phyloP scores from a whole-genome alignment of 2,329 filamentous ascomycete species.

The Fusarium kyushuense region DNA sequence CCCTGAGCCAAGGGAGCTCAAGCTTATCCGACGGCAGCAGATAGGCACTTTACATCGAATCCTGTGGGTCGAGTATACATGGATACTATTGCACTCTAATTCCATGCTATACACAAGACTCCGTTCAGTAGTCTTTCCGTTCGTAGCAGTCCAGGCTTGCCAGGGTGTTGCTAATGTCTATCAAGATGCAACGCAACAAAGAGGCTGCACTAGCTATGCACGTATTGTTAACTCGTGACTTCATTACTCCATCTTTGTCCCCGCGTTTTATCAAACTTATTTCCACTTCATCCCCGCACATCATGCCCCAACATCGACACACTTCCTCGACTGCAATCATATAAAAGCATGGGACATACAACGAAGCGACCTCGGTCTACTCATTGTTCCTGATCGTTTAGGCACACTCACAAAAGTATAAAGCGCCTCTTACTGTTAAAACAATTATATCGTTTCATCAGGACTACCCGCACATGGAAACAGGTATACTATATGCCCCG shows the following conservation, averaged over 20 bases:
- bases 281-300: slow-evolving; percentile 1
- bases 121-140: slow-evolving; percentile 5
- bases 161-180: not conserved
- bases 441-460: slow-evolving; percentile 29
- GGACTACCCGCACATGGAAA: slow-evolving; percentile 31
- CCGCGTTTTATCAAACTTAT: slow-evolving; percentile 20
- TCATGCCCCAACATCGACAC: not conserved
- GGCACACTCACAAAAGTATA: not conserved
- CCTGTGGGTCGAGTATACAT: not conserved
- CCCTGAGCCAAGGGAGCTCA: slow-evolving; percentile 16
- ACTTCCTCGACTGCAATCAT: not conserved
- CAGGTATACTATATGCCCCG: slow-evolving; percentile 51
- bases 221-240: slow-evolving; percentile 31
- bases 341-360: not conserved
- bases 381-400: not conserved
- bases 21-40: slow-evolving; percentile 19
- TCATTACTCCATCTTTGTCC: slow-evolving; percentile 32
- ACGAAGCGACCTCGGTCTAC: not conserved
- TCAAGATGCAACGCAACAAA: not conserved
- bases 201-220: slow-evolving; percentile 14
- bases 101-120: not conserved
- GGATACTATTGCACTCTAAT: not conserved
- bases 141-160: not conserved
- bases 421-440: not conserved
- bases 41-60: not conserved